Evolutionary conservation across 148 eudicot genomes (phyloP), one percentile per base, ranked within the genome.

Genomic region (Pharnaceum exiguum): DNA sequence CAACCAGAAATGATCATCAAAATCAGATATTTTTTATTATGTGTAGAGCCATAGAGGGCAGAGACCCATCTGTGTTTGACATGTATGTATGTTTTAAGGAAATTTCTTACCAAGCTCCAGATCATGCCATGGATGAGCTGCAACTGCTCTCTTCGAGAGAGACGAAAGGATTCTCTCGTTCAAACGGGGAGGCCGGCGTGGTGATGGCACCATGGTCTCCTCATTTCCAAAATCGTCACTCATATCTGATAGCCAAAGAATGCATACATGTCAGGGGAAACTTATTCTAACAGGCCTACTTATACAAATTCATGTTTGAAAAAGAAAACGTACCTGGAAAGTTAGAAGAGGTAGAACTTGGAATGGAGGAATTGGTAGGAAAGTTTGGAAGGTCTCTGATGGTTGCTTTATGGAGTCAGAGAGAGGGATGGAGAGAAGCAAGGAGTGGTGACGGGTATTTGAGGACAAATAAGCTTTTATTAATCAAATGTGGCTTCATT

Each of bases 101-200:
- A 6, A 47, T 25, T 7, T 9, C 30, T 25, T 24, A 78, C 86
- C 90, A 32, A 83, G 80, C 71, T 83, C 90, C 33, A 83, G 82
- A 73, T 83, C 90, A 66, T 83, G 86, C 86, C 90, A 83, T 10
- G 90, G 86, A 58, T 83, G 89, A 23, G 89, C 85, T 51, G 89
- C 89, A 31, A 80, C 81, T 10, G 79, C 55, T 70, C 80, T 75
- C 61, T 79, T 57, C 7, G 89, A 66, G 68, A 83, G 16, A 17
- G 90, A 69, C 3, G 90, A 77, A 29, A 83, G 79, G 62, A 80
- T 83, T 65, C 89, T 80, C 45, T 75, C 71, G 55, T 80, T 83
- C 53, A 83, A 63, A 32, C 47, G 61, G 30, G 58, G 29, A 0
- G 58, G 58, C 24, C 44, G 40, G 19, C 23, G 38, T 21, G 42